phyloP scores from a whole-genome alignment of 78 protist genomes.

The Planoprotostelium fungivorum region DNA sequence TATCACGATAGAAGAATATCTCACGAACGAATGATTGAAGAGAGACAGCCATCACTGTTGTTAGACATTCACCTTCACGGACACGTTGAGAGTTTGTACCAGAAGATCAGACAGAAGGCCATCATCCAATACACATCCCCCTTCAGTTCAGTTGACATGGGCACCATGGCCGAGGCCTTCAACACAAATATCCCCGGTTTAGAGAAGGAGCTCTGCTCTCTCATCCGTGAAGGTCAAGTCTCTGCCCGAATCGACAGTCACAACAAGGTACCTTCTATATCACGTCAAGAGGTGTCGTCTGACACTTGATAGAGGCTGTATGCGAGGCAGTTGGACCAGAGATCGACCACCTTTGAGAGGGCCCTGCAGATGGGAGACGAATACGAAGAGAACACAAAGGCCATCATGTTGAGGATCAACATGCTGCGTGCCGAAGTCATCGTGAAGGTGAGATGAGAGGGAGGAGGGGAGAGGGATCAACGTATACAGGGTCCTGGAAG shows the following conservation, averaged over 20 bases:
- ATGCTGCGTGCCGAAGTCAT: constrained; percentile 21
- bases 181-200: constrained; percentile 25
- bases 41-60: constrained; percentile 14
- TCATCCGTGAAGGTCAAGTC: constrained; percentile 69
- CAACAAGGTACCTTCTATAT: constrained; percentile 44
- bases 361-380: constrained; percentile 54
- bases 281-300: background rate
- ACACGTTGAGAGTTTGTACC: constrained; percentile 68
- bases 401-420: constrained; percentile 59
- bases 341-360: constrained; percentile 61
- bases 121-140: constrained; percentile 82
- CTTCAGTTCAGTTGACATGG: constrained; percentile 63
- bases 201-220: constrained; percentile 64
- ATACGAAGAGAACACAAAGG: constrained; percentile 37
- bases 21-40: background rate
- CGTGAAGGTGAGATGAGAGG: constrained; percentile 3
- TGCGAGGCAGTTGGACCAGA: constrained; percentile 57
- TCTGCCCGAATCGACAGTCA: constrained; percentile 86
- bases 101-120: constrained; percentile 53
- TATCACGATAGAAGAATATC: background rate
- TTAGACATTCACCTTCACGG: constrained; percentile 66
- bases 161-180: constrained; percentile 76
- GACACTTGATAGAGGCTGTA: constrained; percentile 7
- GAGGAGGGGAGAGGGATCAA: too few species aligned
- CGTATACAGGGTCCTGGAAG: too few species aligned